Evolutionary conservation across 2,329 filamentous ascomycete genomes (phyloP).

Genomic region (Colletotrichum camelliae): DNA sequence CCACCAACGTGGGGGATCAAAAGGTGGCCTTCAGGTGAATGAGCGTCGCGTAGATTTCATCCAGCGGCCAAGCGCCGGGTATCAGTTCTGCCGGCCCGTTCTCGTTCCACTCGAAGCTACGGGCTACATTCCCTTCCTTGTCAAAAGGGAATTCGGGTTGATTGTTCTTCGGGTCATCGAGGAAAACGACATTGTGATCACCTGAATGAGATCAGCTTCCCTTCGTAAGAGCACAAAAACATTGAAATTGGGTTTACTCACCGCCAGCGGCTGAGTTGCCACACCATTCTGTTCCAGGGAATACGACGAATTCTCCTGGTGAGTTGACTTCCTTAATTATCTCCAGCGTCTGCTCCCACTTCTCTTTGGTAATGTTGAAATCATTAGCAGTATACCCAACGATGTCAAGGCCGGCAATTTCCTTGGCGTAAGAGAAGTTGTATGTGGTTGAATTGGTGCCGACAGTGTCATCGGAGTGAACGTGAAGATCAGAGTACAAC

Average conservation of each 20-base stretch:
- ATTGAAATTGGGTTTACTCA: not conserved
- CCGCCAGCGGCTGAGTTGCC: conserved; percentile 37
- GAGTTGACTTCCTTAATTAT: conserved; percentile 29
- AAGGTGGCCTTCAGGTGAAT: conserved; percentile 33
- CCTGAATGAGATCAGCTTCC: conserved; percentile 9
- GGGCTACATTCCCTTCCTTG: conserved; percentile 34
- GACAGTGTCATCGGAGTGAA: conserved; percentile 42
- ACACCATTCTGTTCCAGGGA: conserved; percentile 39
- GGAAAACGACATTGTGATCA: conserved; percentile 40
- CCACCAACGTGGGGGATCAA: conserved; percentile 42
- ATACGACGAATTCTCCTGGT: conserved; percentile 31
- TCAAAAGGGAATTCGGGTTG: conserved; percentile 36
- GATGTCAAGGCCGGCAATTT: conserved; percentile 39
- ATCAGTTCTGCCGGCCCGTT: conserved; percentile 33
- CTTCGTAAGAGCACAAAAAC: not conserved
- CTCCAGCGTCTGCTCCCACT: conserved; percentile 34
- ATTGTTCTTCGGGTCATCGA: conserved; percentile 28
- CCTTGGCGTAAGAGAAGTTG: conserved; percentile 40
- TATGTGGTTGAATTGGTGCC: conserved; percentile 38
- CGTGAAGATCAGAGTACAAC: conserved; percentile 38
- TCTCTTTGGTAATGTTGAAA: conserved; percentile 38
- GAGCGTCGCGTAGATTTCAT: conserved; percentile 40
- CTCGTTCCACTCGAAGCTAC: conserved; percentile 42
- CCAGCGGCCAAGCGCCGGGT: conserved; percentile 39
- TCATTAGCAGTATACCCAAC: conserved; percentile 44